A percentile compares a stretch with the other conserved stretches of the same genome.
Conservation (phyloP, 306 rosid species). For the Vicia sativa region DNA sequence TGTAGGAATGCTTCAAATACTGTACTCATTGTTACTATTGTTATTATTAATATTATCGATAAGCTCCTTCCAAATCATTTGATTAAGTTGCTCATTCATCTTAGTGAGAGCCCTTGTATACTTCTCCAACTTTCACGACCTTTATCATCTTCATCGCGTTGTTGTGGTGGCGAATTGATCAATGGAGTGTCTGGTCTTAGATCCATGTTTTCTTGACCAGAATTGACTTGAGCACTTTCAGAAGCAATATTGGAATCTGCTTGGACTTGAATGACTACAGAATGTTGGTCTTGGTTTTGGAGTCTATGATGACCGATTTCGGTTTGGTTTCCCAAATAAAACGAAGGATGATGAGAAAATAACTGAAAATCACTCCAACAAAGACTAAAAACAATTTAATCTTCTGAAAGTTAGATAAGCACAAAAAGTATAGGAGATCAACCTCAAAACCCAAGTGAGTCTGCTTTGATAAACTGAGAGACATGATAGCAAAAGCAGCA, state of each 20-base stretch:
- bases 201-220: neutral
- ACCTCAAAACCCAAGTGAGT: slow-evolving; percentile 18
- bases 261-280: neutral
- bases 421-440: slow-evolving; percentile 20
- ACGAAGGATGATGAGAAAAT: slow-evolving; percentile 4
- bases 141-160: too few relatives aligned
- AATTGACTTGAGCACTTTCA: neutral
- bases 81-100: neutral
- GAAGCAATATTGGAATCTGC: neutral
- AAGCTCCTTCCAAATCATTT: neutral
- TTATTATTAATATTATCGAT: too few relatives aligned
- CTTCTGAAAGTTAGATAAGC: slow-evolving; percentile 32
- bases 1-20: neutral
- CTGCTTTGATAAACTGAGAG: slow-evolving; percentile 14
- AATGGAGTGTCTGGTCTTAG: too few relatives aligned
- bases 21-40: too few relatives aligned
- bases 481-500: slow-evolving; percentile 31
- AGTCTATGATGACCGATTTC: neutral
- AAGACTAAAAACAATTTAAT: slow-evolving; percentile 8
- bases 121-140: neutral
- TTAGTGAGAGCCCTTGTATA: too few relatives aligned
- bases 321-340: neutral
- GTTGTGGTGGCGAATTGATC: too few relatives aligned
- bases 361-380: slow-evolving; percentile 15
- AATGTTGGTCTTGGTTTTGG: neutral